Percentiles rank a stretch among this genome's conserved stretches.
These are phyloP conservation scores for Lodderomyces orthopsilosis DNA, from an alignment of 1,139 yeast species.

Conservation along the genomic window DNA sequence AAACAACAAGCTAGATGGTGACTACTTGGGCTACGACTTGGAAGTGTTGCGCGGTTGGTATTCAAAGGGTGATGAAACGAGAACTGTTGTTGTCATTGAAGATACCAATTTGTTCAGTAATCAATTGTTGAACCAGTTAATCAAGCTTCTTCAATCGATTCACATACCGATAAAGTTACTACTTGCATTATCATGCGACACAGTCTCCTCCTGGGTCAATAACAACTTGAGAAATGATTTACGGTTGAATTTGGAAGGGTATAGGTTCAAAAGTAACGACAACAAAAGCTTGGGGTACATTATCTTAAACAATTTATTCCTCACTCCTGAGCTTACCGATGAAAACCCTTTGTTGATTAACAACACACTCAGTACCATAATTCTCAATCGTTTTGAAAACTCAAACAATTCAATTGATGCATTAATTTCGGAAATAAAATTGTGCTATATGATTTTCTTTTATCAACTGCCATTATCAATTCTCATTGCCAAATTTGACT, in stretches of 20 bases:
- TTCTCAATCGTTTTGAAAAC: constrained; percentile 37
- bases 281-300: constrained; percentile 39
- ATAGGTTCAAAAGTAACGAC: constrained; percentile 44
- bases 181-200: constrained; percentile 52
- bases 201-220: constrained; percentile 38
- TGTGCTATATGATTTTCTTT: constrained; percentile 67
- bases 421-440: constrained; percentile 51
- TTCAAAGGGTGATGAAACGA: constrained; percentile 10
- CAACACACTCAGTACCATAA: constrained; percentile 31
- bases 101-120: constrained; percentile 61
- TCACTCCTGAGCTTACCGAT: constrained; percentile 20
- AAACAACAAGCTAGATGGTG: constrained; percentile 11
- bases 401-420: constrained; percentile 53
- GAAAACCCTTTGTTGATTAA: constrained; percentile 20
- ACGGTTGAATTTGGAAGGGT: constrained; percentile 34
- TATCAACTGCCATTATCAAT: constrained; percentile 65
- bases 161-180: constrained; percentile 44
- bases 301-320: constrained; percentile 34
- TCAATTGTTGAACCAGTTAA: constrained; percentile 48
- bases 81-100: constrained; percentile 50
- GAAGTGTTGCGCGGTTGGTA: constrained; percentile 53
- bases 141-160: constrained; percentile 45
- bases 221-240: constrained; percentile 31
- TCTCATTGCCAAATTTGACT: constrained; percentile 18
- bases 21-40: constrained; percentile 46